Percentiles rank a stretch among this genome's conserved stretches.
phyloP scores from a whole-genome alignment of 805 yeast genomes.

The Candida oleophila region DNA sequence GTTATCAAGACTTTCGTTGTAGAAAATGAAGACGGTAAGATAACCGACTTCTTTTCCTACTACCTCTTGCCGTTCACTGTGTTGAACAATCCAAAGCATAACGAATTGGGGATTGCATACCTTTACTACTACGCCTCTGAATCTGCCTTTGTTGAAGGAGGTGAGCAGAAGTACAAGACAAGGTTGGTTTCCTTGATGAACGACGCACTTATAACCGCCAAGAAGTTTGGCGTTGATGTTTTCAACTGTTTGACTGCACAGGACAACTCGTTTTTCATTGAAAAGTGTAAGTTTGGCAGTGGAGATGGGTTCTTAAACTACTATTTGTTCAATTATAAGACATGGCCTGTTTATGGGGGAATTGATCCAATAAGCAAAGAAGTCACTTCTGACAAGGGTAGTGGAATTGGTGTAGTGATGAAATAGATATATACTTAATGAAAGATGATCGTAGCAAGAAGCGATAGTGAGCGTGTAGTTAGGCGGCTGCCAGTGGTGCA shows the following conservation, averaged over 20 bases:
- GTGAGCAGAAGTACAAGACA: constrained; percentile 45
- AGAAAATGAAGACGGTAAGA: constrained; percentile 51
- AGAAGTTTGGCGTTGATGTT: constrained; percentile 72
- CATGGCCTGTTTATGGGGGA: constrained; percentile 83
- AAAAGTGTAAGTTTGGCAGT: constrained; percentile 80
- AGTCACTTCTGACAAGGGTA: constrained; percentile 52
- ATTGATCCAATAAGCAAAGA: constrained; percentile 54
- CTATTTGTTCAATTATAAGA: constrained; percentile 86
- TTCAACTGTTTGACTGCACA: constrained; percentile 90
- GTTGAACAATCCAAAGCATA: constrained; percentile 59
- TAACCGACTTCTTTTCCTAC: constrained; percentile 89
- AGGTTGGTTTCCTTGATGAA: constrained; percentile 62
- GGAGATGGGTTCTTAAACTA: constrained; percentile 94
- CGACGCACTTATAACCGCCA: constrained; percentile 78
- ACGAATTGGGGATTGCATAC: constrained; percentile 81
- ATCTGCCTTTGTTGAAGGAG: constrained; percentile 44
- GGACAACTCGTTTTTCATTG: constrained; percentile 82
- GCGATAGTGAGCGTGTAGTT: neutral
- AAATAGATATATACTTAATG: constrained; percentile 24
- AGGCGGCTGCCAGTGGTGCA: no score
- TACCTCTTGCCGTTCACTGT: constrained; percentile 88
- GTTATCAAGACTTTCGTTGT: constrained; percentile 82
- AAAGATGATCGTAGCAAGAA: neutral
- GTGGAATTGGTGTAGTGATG: constrained; percentile 91
- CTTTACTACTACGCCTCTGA: constrained; percentile 86